Conservation (phyloP, 1,284 basidiomycete species). For the Singerocomus inundabilis region DNA sequence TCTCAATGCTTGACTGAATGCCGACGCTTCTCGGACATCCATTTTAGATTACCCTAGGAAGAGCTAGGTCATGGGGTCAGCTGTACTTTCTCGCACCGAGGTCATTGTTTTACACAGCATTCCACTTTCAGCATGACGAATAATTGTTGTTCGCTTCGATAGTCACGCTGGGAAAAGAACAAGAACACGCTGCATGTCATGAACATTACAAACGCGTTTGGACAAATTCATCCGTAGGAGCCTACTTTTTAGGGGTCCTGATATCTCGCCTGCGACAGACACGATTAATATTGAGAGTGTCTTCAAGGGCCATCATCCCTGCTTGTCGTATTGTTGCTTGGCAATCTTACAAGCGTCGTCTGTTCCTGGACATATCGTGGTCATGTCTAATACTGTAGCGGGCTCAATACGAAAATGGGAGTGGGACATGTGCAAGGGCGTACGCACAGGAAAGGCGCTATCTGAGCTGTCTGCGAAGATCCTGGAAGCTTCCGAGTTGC, state of each 20-base stretch:
- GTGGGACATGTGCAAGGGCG: neutral
- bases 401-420: neutral
- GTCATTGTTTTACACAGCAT: neutral
- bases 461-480: slow-evolving; percentile 10
- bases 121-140: neutral
- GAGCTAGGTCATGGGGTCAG: neutral
- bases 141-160: neutral
- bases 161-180: neutral
- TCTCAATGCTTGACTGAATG: no score
- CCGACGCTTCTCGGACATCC: no score
- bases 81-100: neutral
- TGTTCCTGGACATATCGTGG: neutral
- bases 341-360: neutral
- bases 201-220: no score
- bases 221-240: neutral
- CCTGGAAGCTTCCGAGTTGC: slow-evolving; percentile 10
- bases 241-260: no score
- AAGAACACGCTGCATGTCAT: neutral
- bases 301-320: neutral
- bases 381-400: neutral
- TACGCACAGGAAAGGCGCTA: neutral
- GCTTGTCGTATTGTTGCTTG: neutral
- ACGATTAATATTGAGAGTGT: no score
- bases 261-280: neutral
- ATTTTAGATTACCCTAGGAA: neutral